Conservation (phyloP, 2,329 filamentous ascomycete genomes). For the Trichoderma lentiforme region DNA sequence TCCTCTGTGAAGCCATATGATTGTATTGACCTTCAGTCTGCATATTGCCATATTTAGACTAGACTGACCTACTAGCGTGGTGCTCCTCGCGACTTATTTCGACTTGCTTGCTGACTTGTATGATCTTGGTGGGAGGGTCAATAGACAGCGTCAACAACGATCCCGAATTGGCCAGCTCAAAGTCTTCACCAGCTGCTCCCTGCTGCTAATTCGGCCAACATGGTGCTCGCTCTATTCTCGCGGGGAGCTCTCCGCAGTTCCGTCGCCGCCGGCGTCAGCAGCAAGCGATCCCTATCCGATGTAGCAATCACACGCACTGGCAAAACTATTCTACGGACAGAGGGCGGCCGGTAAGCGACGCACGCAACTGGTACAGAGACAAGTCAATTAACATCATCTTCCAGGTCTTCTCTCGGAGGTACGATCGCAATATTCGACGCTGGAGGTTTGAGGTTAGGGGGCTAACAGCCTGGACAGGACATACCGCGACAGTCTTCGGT, state of each 20-base stretch:
- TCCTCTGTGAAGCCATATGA: neutral
- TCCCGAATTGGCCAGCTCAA: slow-evolving; percentile 12
- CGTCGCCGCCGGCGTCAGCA: slow-evolving; percentile 27
- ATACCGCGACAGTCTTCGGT: slow-evolving; percentile 96
- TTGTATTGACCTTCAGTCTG: neutral
- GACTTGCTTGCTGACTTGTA: neutral
- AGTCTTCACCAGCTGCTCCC: neutral
- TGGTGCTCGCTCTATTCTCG: slow-evolving; percentile 1
- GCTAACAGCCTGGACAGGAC: slow-evolving; percentile 55
- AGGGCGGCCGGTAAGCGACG: slow-evolving; percentile 76
- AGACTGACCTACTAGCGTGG: neutral
- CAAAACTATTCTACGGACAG: slow-evolving; percentile 85
- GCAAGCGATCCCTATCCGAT: slow-evolving; percentile 66
- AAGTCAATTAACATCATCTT: slow-evolving; percentile 28
- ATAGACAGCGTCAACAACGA: neutral
- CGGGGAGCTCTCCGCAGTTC: slow-evolving; percentile 7
- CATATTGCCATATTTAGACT: neutral
- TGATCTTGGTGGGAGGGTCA: slow-evolving; percentile 11
- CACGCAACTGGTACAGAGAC: slow-evolving; percentile 25
- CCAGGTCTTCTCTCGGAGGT: slow-evolving; percentile 86
- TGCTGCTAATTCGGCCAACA: slow-evolving; percentile 7
- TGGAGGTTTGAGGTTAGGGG: slow-evolving; percentile 14
- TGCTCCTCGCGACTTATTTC: slow-evolving; percentile 3
- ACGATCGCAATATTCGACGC: slow-evolving; percentile 30
- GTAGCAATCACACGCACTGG: slow-evolving; percentile 91